Evolutionary conservation across 306 rosid genomes (phyloP).

Genomic region (Albizia julibrissin): DNA sequence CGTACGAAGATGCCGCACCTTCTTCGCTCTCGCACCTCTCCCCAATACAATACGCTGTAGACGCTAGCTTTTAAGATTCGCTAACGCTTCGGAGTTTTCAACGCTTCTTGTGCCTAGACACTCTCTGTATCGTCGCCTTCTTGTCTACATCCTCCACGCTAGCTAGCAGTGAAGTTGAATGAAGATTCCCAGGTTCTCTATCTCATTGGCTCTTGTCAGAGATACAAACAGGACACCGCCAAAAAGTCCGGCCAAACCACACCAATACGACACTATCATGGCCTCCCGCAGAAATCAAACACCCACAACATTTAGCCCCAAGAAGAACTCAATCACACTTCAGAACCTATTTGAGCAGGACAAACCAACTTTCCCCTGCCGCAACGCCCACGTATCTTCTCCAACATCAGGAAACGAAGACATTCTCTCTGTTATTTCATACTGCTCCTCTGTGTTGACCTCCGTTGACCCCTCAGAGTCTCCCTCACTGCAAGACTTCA

Average conservation of each 20-base stretch:
- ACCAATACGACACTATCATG: constrained; percentile 1
- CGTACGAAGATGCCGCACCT: constrained; percentile 24
- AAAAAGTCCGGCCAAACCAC: background rate
- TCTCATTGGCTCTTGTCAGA: constrained; percentile 27
- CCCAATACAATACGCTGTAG: constrained; percentile 3
- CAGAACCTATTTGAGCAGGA: constrained; percentile 51
- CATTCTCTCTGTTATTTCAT: constrained; percentile 49
- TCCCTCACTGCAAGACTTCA: constrained; percentile 64
- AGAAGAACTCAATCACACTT: constrained; percentile 46
- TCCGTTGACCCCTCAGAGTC: constrained; percentile 52
- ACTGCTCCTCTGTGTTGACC: constrained; percentile 52
- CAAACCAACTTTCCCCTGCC: background rate
- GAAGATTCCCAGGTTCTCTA: constrained; percentile 1
- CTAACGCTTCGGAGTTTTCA: constrained; percentile 43
- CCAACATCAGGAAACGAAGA: constrained; percentile 53
- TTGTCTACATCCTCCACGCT: constrained; percentile 7
- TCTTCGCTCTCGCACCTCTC: background rate
- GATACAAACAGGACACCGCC: constrained; percentile 16
- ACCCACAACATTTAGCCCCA: constrained; percentile 27
- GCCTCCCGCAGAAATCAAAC: background rate
- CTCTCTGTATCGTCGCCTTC: constrained; percentile 39
- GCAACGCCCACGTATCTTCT: constrained; percentile 23
- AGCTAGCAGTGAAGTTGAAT: background rate
- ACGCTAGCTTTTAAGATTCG: constrained; percentile 12
- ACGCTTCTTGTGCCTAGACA: constrained; percentile 41